Evolutionary conservation across 2,329 filamentous ascomycete species (phyloP).

Genomic region (Rhinocladiella mackenziei): DNA sequence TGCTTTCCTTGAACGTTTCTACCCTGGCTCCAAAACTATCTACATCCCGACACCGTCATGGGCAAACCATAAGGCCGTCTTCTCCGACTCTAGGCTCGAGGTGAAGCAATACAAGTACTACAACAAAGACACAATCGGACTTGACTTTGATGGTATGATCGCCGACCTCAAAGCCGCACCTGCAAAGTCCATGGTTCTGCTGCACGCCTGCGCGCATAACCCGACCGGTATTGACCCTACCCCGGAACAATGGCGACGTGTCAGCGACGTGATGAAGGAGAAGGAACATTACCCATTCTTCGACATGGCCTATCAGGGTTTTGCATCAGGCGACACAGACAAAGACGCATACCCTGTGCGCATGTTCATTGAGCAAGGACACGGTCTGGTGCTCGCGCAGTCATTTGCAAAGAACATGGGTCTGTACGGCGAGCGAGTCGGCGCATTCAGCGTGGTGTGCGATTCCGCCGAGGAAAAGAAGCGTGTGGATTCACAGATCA

Average conservation of each 20-base stretch:
- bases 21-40: slow-evolving; percentile 86
- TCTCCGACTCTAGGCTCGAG: slow-evolving; percentile 84
- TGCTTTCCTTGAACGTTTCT: slow-evolving; percentile 88
- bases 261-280: slow-evolving; percentile 80
- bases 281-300: slow-evolving; percentile 93
- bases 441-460: slow-evolving; percentile 90
- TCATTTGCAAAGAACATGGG: slow-evolving; percentile 99
- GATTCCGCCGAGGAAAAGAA: slow-evolving; percentile 85
- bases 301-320: slow-evolving; percentile 99
- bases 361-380: slow-evolving; percentile 88
- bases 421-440: slow-evolving; percentile 96
- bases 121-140: slow-evolving; percentile 95
- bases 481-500: slow-evolving; percentile 94
- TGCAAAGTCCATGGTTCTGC: slow-evolving; percentile 80
- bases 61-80: slow-evolving; percentile 97
- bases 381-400: slow-evolving; percentile 82
- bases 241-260: slow-evolving; percentile 84
- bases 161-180: slow-evolving; percentile 86
- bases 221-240: slow-evolving; percentile 95
- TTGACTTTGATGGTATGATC: slow-evolving; percentile 93
- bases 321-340: slow-evolving; percentile 87
- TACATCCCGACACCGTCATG: slow-evolving; percentile 95
- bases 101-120: slow-evolving; percentile 98
- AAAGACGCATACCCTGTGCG: slow-evolving; percentile 90
- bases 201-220: slow-evolving; percentile 98